These are phyloP conservation scores for Picochlorum sp. DNA, from an alignment of 139 green algal genomes.

Conservation along the genomic window DNA sequence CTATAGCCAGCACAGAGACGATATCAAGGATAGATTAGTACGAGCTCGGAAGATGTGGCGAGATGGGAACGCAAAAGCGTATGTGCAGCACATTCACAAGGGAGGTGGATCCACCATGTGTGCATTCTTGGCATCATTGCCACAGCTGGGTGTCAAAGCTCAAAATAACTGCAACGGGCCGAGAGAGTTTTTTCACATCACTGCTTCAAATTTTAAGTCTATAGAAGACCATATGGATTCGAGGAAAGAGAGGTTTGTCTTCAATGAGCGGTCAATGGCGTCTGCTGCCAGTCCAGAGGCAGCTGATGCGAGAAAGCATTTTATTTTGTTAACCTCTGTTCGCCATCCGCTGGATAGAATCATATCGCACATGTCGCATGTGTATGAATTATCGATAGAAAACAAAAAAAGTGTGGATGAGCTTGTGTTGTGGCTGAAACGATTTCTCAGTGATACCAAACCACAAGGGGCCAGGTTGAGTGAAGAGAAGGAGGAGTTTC, in stretches of 20 bases:
- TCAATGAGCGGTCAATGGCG: background rate
- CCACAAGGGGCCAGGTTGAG: background rate
- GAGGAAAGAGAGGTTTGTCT: background rate
- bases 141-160: background rate
- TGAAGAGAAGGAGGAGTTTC: background rate
- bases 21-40: slow-evolving; percentile 1
- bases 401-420: background rate
- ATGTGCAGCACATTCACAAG: background rate
- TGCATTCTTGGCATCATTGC: background rate
- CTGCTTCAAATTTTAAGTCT: background rate
- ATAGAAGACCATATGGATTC: slow-evolving; percentile 1
- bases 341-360: background rate
- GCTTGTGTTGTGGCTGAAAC: background rate
- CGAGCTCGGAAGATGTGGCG: background rate
- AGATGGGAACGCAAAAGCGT: background rate
- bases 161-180: background rate
- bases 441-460: background rate
- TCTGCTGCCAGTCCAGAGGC: background rate
- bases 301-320: background rate
- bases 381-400: background rate
- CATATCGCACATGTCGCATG: slow-evolving; percentile 2
- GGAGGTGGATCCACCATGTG: background rate
- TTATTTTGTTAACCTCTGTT: background rate
- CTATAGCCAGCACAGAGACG: background rate
- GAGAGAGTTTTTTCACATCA: background rate